Percentiles rank a stretch among this genome's conserved stretches.
These are phyloP conservation scores for Pseudogymnoascus sp. DNA, from an alignment of 2,329 filamentous ascomycete species.

Conservation along the genomic window DNA sequence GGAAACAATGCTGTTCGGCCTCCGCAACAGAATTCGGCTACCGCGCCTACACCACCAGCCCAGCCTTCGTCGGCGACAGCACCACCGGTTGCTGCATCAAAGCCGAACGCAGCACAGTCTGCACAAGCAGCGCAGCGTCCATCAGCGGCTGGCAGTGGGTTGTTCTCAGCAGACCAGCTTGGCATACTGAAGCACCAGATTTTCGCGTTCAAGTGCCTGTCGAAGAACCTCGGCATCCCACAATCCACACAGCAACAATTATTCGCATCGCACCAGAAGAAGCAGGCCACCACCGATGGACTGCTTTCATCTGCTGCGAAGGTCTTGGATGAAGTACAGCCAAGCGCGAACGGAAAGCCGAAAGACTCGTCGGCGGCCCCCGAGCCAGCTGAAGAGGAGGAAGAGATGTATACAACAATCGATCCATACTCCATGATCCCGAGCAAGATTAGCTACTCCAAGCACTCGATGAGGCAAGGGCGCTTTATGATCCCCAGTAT, in stretches of 20 bases:
- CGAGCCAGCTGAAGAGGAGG: slow-evolving; percentile 22
- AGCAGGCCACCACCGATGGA: slow-evolving; percentile 25
- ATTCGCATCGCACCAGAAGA: slow-evolving; percentile 64
- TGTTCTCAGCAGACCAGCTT: slow-evolving; percentile 73
- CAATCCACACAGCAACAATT: slow-evolving; percentile 72
- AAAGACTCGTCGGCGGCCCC: slow-evolving; percentile 26
- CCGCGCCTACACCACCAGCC: slow-evolving; percentile 12
- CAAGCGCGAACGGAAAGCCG: slow-evolving; percentile 32
- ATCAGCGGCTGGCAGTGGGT: slow-evolving; percentile 34
- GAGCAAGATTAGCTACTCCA: slow-evolving; percentile 63
- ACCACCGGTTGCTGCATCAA: slow-evolving; percentile 19
- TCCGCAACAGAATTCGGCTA: slow-evolving; percentile 26
- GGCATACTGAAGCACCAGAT: slow-evolving; percentile 77
- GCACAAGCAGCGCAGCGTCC: slow-evolving; percentile 17
- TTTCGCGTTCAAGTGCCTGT: slow-evolving; percentile 79
- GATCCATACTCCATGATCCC: slow-evolving; percentile 48
- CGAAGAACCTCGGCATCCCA: slow-evolving; percentile 79
- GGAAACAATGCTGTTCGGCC: slow-evolving; percentile 45
- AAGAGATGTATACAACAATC: slow-evolving; percentile 14
- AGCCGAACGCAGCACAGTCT: slow-evolving; percentile 19
- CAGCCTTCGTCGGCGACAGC: slow-evolving; percentile 18
- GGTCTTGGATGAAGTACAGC: slow-evolving; percentile 24
- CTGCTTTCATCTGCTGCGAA: slow-evolving; percentile 17
- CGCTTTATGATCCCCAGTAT: slow-evolving; percentile 78
- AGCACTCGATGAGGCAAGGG: slow-evolving; percentile 68